Percentiles rank a stretch among this genome's conserved stretches.
Evolutionary conservation across 768 basidiomycete genomes (phyloP).

Genomic region (Tricholoma bakamatsutake): DNA sequence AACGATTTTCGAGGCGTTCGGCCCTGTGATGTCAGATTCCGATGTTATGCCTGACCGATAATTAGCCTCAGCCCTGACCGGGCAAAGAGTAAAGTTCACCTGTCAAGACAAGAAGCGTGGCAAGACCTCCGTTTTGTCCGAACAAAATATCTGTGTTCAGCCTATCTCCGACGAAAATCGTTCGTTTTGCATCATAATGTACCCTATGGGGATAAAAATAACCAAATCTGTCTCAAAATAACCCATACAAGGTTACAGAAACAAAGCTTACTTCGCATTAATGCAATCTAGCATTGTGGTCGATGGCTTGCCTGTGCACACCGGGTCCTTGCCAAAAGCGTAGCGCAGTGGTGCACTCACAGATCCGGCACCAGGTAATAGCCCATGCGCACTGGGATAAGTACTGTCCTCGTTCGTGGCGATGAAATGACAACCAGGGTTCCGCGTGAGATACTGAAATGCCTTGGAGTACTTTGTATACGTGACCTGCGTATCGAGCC

Average conservation of each 20-base stretch:
- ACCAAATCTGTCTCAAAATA: background rate
- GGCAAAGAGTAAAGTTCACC: slow-evolving; percentile 39
- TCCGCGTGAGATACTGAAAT: slow-evolving; percentile 81
- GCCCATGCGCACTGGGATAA: slow-evolving; percentile 65
- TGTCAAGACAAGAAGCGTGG: slow-evolving; percentile 90
- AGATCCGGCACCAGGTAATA: slow-evolving; percentile 83
- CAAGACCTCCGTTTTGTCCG: slow-evolving; percentile 78
- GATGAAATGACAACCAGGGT: slow-evolving; percentile 77
- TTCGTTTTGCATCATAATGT: slow-evolving; percentile 76
- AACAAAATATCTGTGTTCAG: slow-evolving; percentile 95
- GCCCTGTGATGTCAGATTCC: slow-evolving; percentile 67
- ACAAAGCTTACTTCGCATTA: slow-evolving; percentile 45
- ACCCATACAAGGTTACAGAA: background rate
- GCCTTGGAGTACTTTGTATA: slow-evolving; percentile 95
- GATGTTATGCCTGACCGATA: slow-evolving; percentile 62
- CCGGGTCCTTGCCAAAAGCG: slow-evolving; percentile 63
- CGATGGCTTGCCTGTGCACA: slow-evolving; percentile 88
- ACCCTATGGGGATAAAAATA: slow-evolving; percentile 45
- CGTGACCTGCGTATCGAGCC: slow-evolving; percentile 80
- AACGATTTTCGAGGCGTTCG: slow-evolving; percentile 61
- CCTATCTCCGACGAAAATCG: slow-evolving; percentile 95
- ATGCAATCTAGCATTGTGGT: slow-evolving; percentile 92
- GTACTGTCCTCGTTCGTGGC: slow-evolving; percentile 93
- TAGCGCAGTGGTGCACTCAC: slow-evolving; percentile 78
- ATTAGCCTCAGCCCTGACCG: slow-evolving; percentile 1